phyloP scores from a whole-genome alignment of 2,329 filamentous ascomycete genomes.

The Nothophaeocryptopus gaeumannii region DNA sequence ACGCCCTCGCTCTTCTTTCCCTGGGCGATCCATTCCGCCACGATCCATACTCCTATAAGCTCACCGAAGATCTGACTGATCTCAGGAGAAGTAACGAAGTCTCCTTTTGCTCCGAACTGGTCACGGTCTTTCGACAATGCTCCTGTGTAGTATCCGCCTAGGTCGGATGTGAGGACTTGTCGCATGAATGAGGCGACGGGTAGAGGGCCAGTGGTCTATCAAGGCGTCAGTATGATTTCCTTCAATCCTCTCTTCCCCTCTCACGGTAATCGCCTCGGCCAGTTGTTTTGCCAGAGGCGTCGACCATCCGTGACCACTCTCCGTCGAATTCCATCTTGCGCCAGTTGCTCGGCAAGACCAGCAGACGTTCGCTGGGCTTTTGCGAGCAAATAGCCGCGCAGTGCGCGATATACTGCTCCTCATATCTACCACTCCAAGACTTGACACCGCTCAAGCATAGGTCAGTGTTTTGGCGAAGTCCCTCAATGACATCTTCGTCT shows the following conservation, averaged over 20 bases:
- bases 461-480: background rate
- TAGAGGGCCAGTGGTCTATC: constrained; percentile 78
- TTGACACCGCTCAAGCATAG: background rate
- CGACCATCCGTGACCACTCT: constrained; percentile 64
- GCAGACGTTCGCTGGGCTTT: constrained; percentile 3
- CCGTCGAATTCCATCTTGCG: constrained; percentile 43
- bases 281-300: constrained; percentile 87
- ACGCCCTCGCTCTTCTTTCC: constrained; percentile 70
- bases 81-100: constrained; percentile 96
- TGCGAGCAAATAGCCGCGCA: constrained; percentile 24
- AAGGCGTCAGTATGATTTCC: constrained; percentile 8
- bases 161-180: constrained; percentile 89
- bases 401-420: constrained; percentile 27
- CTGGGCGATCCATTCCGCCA: constrained; percentile 95
- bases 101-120: constrained; percentile 87
- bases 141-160: constrained; percentile 90
- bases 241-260: constrained; percentile 9
- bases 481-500: background rate
- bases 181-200: constrained; percentile 96
- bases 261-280: constrained; percentile 79
- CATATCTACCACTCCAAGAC: constrained; percentile 21
- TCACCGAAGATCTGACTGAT: constrained; percentile 98
- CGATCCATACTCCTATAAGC: constrained; percentile 88
- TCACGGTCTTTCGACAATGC: constrained; percentile 64
- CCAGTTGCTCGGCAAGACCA: constrained; percentile 24